These are phyloP conservation scores for Saccharomyces hybrid DNA, from an alignment of 1,139 yeast species.

Conservation along the genomic window DNA sequence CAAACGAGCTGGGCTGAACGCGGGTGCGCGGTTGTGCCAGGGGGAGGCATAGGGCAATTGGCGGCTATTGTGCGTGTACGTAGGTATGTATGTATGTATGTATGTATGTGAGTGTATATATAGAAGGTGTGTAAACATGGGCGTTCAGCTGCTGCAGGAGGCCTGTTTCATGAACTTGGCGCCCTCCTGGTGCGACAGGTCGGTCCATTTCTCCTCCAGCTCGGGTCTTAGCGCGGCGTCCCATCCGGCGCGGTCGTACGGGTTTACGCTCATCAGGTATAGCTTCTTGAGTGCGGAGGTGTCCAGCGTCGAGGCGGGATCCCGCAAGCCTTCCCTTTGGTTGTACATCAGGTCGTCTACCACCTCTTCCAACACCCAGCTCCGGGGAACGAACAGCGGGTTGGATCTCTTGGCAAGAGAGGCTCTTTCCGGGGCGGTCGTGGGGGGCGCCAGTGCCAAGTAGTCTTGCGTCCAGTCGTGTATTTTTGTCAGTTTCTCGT, in stretches of 20 bases:
- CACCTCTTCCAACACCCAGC: constrained; percentile 84
- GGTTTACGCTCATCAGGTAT: constrained; percentile 55
- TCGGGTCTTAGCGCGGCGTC: constrained; percentile 51
- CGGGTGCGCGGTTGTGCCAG: too few species aligned
- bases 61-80: too few species aligned
- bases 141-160: constrained; percentile 52
- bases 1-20: too few species aligned
- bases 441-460: constrained; percentile 34
- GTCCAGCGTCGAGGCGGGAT: constrained; percentile 17
- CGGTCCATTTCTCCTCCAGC: constrained; percentile 49
- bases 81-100: too few species aligned
- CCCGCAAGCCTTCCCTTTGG: constrained; percentile 28
- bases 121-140: not conserved
- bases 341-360: constrained; percentile 38
- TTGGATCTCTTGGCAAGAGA: constrained; percentile 44
- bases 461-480: constrained; percentile 36
- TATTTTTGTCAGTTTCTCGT: constrained; percentile 31
- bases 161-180: constrained; percentile 54
- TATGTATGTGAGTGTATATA: not conserved
- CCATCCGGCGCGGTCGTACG: constrained; percentile 56
- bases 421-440: constrained; percentile 34
- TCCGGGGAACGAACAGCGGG: constrained; percentile 77
- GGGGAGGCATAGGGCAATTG: too few species aligned
- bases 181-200: constrained; percentile 36
- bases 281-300: constrained; percentile 43